These are phyloP conservation scores for Sedum album DNA, from an alignment of 164 flowering plant species.

Conservation along the genomic window DNA sequence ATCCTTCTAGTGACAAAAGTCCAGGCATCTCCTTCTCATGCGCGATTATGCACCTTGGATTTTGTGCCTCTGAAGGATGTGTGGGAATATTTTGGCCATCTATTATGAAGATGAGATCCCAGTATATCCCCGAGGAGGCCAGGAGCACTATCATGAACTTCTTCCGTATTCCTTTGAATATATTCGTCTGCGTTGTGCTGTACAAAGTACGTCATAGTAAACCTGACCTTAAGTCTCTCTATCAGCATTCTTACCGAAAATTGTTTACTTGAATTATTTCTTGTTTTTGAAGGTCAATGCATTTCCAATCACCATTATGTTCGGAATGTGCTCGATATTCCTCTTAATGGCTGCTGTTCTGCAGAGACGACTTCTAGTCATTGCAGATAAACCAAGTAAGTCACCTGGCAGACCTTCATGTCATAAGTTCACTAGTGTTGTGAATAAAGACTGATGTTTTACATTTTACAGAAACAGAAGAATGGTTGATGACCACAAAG, in stretches of 20 bases:
- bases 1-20: neutral
- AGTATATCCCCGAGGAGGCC: neutral
- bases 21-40: neutral
- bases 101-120: slow-evolving; percentile 88
- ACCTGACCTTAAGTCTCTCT: too few species aligned
- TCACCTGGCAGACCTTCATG: too few species aligned
- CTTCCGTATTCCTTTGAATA: slow-evolving; percentile 72
- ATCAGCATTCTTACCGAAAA: too few species aligned
- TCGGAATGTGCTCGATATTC: neutral
- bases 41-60: slow-evolving; percentile 36
- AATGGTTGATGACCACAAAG: neutral
- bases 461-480: too few species aligned
- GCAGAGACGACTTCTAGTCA: neutral
- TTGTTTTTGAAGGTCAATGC: neutral
- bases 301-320: neutral
- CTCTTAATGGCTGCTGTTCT: neutral
- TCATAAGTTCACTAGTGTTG: too few species aligned
- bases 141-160: neutral
- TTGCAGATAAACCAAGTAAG: neutral
- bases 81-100: slow-evolving; percentile 99
- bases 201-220: slow-evolving; percentile 56
- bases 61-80: slow-evolving; percentile 84
- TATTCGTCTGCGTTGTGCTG: slow-evolving; percentile 81
- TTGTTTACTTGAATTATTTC: too few species aligned
- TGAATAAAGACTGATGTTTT: too few species aligned